Evolutionary conservation across 1,139 yeast genomes (phyloP), one percentile per base, ranked within the genome.

Genomic region (Taphrina deformans): DNA sequence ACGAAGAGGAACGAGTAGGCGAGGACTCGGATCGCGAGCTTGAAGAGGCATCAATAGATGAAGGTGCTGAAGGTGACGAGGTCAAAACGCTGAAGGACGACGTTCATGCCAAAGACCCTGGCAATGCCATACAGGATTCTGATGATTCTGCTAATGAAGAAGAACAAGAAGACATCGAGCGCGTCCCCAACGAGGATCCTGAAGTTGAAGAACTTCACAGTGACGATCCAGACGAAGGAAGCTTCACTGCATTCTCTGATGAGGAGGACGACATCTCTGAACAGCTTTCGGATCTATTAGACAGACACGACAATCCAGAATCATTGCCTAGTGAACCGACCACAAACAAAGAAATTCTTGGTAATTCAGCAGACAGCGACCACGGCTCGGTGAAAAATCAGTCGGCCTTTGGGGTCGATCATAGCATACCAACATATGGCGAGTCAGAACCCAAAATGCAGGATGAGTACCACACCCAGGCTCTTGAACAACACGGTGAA

Each of bases 1-100:
- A 77, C 73, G 48, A 78, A 67, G 52, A 78, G 77, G 16, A 78
- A 67, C 7, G 7, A 48, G 50, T 16, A 26, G 24, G 6, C 50
- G 50, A 45, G 3, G 26, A 45, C n/a, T 23, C 50, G 24, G 27
- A 2, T 16, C 24, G 10, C 46, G 24, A 21, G 46, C 10, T 12
- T 18, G 46, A 41, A 41, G 24, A 21, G n/a, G 1, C 46, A 21
- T 9, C 10, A n/a, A 44, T 44, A 26, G 23, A 18, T 9, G 50
- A 16, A 18, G 26, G 6, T 16, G n/a, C 9, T 44, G n/a, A n/a
- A n/a, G n/a, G n/a, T n/a, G n/a, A n/a, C n/a, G n/a, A n/a, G n/a
- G n/a, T n/a, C n/a, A n/a, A n/a, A n/a, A n/a, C n/a, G n/a, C 27
- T 26, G 9, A 18, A 21, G 24, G 50, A 5, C 5, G 24, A 14